These are phyloP conservation scores for Cymbidium sinense DNA, from an alignment of 106 monocot genomes.

Conservation along the genomic window DNA sequence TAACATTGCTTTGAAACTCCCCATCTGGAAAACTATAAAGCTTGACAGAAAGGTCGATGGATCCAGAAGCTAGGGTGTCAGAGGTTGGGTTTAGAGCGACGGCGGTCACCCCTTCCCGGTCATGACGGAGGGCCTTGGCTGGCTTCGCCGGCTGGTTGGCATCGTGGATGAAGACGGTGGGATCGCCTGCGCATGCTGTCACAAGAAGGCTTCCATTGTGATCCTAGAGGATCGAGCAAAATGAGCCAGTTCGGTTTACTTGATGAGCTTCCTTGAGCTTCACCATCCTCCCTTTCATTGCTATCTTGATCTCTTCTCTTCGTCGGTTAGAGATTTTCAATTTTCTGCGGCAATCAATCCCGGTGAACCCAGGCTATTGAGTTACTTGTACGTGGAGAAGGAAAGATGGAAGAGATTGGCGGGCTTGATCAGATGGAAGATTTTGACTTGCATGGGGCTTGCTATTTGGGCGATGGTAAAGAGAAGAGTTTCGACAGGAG, in stretches of 20 bases:
- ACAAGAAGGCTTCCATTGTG: slow-evolving; percentile 35
- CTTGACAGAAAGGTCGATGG: slow-evolving; percentile 91
- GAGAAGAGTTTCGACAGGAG: no score
- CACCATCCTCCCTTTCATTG: slow-evolving; percentile 65
- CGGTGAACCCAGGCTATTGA: no score
- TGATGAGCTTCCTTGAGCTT: slow-evolving; percentile 92
- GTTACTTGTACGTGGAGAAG: no score
- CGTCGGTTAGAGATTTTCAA: no score
- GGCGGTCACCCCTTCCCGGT: slow-evolving; percentile 75
- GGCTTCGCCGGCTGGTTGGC: slow-evolving; percentile 29
- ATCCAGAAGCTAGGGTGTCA: slow-evolving; percentile 68
- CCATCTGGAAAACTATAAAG: slow-evolving; percentile 84
- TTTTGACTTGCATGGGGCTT: no score
- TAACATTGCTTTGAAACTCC: slow-evolving; percentile 84
- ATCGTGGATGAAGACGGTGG: slow-evolving; percentile 55
- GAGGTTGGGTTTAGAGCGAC: slow-evolving; percentile 67
- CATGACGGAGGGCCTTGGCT: slow-evolving; percentile 34
- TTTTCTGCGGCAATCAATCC: no score
- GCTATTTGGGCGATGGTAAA: no score
- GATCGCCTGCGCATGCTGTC: slow-evolving; percentile 52
- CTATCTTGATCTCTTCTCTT: background rate
- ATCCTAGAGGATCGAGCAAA: slow-evolving; percentile 71
- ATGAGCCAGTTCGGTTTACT: slow-evolving; percentile 18
- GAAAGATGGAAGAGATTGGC: no score
- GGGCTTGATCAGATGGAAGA: no score